Base-by-base conservation (phyloP, 306 rosid genomes). In the Ochetophila trinervis region DNA sequence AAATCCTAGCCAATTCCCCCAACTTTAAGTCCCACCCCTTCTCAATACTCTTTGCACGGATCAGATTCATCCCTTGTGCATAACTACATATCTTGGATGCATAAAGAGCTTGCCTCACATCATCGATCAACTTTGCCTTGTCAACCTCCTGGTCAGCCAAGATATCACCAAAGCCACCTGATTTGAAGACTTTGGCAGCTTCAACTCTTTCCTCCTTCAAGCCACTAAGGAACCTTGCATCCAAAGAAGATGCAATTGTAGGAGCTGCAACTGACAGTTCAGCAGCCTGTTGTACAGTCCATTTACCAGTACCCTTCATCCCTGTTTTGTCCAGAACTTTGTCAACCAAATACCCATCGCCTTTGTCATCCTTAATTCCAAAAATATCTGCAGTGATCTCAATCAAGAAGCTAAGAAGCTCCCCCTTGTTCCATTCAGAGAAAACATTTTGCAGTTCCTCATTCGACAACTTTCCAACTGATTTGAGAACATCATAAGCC, bases 201-300 rank as follows among this genome's bases (percentile, higher is more conserved):
- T 84, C 82, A 50, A 91, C 97, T 55, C 91, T 85, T 68, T 91
- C 97, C 19, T 88, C 97, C 78, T 91, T 91, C 67, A 91, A 80
- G 42, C 97, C 97, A 64, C 97, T 88, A 36, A 88, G 96, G 79
- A 88, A 91, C 82, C 97, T 86, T 45, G 94, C 92, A 78, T 91
- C 97, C 86, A 91, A 79, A 34, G 97, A 91, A 63, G 97, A 77
- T 68, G 82, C 96, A 70, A 91, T 91, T 60, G 97, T 91, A 54
- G 94, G 97, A 72, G 96, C 96, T 60, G 97, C 88, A 83, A 91
- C 78, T 14, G 96, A 91, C 65, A 91, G 84, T 45, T 91, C 97
- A 52, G 97, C 97, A 51, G 97, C 96, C 79, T 91, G 97, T 79
- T 91, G 97, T 60, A 91, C 97, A 11, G 96, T 88, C 96, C 97